These are phyloP conservation scores for Beauveria sp. DNA, from an alignment of 2,329 filamentous ascomycete genomes.

Conservation along the genomic window DNA sequence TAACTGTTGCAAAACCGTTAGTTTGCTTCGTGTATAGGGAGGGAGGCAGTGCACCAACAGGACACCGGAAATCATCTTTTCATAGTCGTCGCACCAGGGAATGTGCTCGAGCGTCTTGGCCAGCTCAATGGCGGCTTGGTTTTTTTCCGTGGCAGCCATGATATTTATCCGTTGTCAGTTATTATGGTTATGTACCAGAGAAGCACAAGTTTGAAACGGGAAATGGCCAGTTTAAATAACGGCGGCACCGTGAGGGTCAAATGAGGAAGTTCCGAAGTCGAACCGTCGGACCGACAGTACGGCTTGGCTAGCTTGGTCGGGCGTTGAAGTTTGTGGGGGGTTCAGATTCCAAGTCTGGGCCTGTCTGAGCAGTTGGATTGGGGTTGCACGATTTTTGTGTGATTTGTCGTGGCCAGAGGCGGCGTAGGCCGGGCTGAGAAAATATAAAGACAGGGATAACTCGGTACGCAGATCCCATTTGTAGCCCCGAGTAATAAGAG, in stretches of 20 bases:
- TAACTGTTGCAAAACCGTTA: constrained; percentile 32
- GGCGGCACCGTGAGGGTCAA: not conserved
- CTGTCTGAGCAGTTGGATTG: not conserved
- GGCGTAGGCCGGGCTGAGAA: not conserved
- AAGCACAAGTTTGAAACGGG: not conserved
- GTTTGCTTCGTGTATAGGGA: not conserved
- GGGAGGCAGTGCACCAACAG: constrained; percentile 33
- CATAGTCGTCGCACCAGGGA: constrained; percentile 53
- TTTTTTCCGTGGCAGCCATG: constrained; percentile 28
- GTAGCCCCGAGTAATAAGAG: not conserved
- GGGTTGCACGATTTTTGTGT: not conserved
- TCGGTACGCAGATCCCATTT: not conserved
- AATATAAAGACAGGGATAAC: not conserved
- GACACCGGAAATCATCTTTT: constrained; percentile 58
- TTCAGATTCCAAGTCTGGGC: not conserved
- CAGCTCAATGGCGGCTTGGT: constrained; percentile 33
- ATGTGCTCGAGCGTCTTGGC: constrained; percentile 42
- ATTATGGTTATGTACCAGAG: not conserved
- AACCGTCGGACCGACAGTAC: constrained; percentile 9
- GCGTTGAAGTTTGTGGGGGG: constrained; percentile 4
- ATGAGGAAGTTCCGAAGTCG: not conserved
- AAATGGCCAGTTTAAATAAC: not conserved
- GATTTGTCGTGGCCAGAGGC: not conserved
- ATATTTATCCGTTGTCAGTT: not conserved
- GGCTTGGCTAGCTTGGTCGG: not conserved